Evolutionary conservation across 2,329 filamentous ascomycete genomes (phyloP).

Genomic region (Nothophaeocryptopus gaeumannii): DNA sequence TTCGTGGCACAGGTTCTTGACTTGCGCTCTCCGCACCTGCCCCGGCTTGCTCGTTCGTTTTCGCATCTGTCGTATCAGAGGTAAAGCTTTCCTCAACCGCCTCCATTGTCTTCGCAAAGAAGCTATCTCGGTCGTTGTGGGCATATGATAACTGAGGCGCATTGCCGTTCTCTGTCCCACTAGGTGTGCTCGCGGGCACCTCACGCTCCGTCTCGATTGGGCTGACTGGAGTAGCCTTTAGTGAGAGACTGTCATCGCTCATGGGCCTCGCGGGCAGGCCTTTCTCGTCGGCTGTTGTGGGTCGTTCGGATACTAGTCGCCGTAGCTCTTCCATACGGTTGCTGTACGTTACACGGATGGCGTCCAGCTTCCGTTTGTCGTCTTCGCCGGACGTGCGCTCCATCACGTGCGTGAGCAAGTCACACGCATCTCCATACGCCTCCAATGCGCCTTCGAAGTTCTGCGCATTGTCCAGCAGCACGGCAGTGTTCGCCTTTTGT

Average conservation of each 20-base stretch:
- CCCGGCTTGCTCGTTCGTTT: slow-evolving; percentile 10
- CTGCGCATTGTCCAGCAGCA: slow-evolving; percentile 91
- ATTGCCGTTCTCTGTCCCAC: slow-evolving; percentile 47
- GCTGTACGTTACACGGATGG: slow-evolving; percentile 88
- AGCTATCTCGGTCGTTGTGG: slow-evolving; percentile 28
- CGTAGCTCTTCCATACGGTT: slow-evolving; percentile 84
- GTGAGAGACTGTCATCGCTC: slow-evolving; percentile 55
- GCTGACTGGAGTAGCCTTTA: slow-evolving; percentile 34
- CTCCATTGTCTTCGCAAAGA: slow-evolving; percentile 30
- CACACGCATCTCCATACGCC: slow-evolving; percentile 88
- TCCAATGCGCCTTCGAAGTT: slow-evolving; percentile 89
- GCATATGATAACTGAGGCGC: slow-evolving; percentile 32
- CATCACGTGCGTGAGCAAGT: slow-evolving; percentile 83
- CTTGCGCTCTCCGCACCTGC: background rate
- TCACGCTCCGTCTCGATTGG: slow-evolving; percentile 19
- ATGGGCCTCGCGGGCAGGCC: slow-evolving; percentile 69
- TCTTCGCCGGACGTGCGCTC: slow-evolving; percentile 78
- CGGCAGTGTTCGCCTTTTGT: slow-evolving; percentile 92
- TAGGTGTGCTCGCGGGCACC: slow-evolving; percentile 51
- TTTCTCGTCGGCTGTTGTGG: slow-evolving; percentile 55
- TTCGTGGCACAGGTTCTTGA: background rate
- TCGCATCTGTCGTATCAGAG: slow-evolving; percentile 6
- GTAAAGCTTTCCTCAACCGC: slow-evolving; percentile 26
- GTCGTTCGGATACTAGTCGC: slow-evolving; percentile 59
- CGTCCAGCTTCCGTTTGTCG: slow-evolving; percentile 84